These are phyloP conservation scores for Hibiscus mutabilis DNA, from an alignment of 345 rosid species.

Conservation along the genomic window DNA sequence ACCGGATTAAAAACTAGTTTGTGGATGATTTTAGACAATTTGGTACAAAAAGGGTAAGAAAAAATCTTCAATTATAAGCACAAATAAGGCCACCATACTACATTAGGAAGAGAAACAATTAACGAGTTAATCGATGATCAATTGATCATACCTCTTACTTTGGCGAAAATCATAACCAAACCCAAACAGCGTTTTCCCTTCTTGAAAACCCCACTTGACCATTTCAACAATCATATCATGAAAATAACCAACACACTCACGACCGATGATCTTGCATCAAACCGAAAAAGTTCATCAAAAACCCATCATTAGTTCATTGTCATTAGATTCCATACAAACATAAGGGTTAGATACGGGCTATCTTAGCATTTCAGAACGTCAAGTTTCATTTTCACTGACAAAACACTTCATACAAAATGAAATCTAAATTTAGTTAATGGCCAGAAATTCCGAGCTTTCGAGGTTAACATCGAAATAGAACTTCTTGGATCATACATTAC, in stretches of 20 bases:
- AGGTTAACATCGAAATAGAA: no score
- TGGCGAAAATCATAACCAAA: slow-evolving; percentile 97
- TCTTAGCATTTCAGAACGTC: no score
- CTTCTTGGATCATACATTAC: no score
- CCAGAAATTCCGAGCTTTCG: no score
- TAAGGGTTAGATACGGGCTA: no score
- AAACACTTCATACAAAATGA: no score
- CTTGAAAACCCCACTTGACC: slow-evolving; percentile 92
- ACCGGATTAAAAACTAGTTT: no score
- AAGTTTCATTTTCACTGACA: no score
- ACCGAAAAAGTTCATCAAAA: neutral
- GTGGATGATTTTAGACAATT: no score
- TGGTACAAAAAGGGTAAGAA: no score
- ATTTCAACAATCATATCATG: slow-evolving; percentile 95
- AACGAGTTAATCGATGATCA: neutral
- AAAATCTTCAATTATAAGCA: neutral
- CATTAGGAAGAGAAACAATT: neutral
- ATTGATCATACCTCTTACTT: slow-evolving; percentile 86
- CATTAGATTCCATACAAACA: no score
- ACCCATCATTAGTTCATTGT: neutral
- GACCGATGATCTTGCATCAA: slow-evolving; percentile 59
- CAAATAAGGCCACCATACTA: neutral
- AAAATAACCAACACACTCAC: slow-evolving; percentile 75
- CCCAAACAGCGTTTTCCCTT: slow-evolving; percentile 92
- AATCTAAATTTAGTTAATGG: no score